Conservation (phyloP, 208 protist species). For the Trypanosoma vivax region DNA sequence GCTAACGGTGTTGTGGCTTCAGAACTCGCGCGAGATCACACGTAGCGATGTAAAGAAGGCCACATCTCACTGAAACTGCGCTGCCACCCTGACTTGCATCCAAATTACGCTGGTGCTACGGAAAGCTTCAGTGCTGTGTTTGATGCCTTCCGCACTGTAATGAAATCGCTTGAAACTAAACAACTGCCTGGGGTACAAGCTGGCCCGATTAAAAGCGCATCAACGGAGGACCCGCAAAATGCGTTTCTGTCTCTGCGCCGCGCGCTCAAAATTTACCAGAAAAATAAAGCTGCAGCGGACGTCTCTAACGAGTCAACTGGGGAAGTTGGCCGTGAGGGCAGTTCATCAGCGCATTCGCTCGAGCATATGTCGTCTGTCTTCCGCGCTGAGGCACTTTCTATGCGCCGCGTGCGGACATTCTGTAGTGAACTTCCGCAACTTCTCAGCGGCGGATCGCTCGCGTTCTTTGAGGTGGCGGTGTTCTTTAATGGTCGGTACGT, state of each 20-base stretch:
- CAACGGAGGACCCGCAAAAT: slow-evolving; percentile 39
- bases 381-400: slow-evolving; percentile 49
- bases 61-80: slow-evolving; percentile 58
- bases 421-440: slow-evolving; percentile 61
- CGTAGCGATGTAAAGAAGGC: slow-evolving; percentile 67
- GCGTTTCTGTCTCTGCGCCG: slow-evolving; percentile 48
- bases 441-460: slow-evolving; percentile 50
- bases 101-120: slow-evolving; percentile 57
- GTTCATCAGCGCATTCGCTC: slow-evolving; percentile 47
- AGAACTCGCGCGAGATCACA: slow-evolving; percentile 22
- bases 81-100: slow-evolving; percentile 79
- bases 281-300: slow-evolving; percentile 10
- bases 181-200: background rate
- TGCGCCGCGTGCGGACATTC: slow-evolving; percentile 56
- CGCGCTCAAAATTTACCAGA: slow-evolving; percentile 50
- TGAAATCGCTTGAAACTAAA: slow-evolving; percentile 51
- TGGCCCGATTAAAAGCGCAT: slow-evolving; percentile 4
- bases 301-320: background rate
- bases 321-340: background rate
- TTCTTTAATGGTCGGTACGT: slow-evolving; percentile 78
- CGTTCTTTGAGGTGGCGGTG: slow-evolving; percentile 74
- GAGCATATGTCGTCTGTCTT: slow-evolving; percentile 75
- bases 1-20: slow-evolving; percentile 41
- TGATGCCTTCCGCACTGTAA: slow-evolving; percentile 67
- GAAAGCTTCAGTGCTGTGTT: slow-evolving; percentile 65